These are phyloP conservation scores for Boeremia lycopersici DNA, from an alignment of 2,329 filamentous ascomycete species.

Conservation along the genomic window DNA sequence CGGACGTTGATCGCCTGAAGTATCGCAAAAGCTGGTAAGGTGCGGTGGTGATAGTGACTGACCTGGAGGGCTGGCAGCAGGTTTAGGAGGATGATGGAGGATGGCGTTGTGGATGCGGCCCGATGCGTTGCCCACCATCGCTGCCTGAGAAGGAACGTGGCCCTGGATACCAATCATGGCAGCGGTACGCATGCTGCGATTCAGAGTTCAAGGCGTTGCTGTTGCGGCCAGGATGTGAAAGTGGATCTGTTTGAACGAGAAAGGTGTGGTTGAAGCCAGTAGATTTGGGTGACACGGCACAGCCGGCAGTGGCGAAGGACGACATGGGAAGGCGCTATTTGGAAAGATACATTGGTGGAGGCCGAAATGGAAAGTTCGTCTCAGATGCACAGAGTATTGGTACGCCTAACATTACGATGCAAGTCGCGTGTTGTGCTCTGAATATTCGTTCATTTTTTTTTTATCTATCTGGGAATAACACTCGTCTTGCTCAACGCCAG, in stretches of 20 bases:
- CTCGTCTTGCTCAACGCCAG: slow-evolving; percentile 38
- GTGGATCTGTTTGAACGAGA: neutral
- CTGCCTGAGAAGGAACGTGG: slow-evolving; percentile 4
- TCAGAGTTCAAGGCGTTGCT: neutral
- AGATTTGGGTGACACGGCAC: neutral
- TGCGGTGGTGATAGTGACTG: neutral
- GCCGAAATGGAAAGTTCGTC: neutral
- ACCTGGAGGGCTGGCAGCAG: slow-evolving; percentile 5
- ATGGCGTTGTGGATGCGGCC: slow-evolving; percentile 4
- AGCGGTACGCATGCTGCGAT: neutral
- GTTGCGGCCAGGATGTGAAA: neutral
- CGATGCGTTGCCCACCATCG: slow-evolving; percentile 10
- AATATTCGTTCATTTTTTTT: neutral
- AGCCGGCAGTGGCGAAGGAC: slow-evolving; percentile 1
- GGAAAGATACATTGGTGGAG: neutral
- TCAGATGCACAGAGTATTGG: neutral
- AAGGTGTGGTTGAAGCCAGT: neutral
- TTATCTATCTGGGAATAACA: slow-evolving; percentile 9
- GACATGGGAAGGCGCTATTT: slow-evolving; percentile 1
- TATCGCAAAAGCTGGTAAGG: slow-evolving; percentile 3
- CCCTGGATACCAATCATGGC: neutral
- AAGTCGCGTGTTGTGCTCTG: neutral
- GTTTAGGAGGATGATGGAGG: slow-evolving; percentile 6
- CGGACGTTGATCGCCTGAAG: slow-evolving; percentile 10
- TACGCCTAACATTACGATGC: neutral